phyloP scores from a whole-genome alignment of 306 rosid genomes.

The Hippophae gyantsensis region DNA sequence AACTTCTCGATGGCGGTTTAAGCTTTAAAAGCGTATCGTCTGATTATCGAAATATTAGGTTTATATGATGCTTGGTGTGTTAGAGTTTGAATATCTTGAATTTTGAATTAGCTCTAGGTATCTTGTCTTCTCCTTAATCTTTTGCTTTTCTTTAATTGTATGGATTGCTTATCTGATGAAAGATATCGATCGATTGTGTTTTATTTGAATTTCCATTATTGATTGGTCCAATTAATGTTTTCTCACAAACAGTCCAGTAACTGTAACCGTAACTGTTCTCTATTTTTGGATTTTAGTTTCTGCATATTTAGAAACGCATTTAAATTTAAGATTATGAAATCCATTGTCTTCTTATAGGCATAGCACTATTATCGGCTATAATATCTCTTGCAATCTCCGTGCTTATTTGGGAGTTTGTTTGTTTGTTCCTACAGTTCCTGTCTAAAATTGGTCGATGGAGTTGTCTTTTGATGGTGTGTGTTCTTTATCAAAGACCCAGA shows the following conservation, averaged over 20 bases:
- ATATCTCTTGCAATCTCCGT: constrained; percentile 23
- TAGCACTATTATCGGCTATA: constrained; percentile 8
- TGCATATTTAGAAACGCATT: constrained; percentile 6
- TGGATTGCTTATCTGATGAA: constrained; percentile 20
- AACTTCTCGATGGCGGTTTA: constrained; percentile 7
- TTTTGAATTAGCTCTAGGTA: constrained; percentile 24
- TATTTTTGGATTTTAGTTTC: background rate
- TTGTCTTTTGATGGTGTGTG: constrained; percentile 38
- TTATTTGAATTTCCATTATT: constrained; percentile 24
- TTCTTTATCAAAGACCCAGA: constrained; percentile 40
- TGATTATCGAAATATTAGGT: constrained; percentile 10
- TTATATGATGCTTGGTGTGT: constrained; percentile 11
- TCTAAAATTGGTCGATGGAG: constrained; percentile 41
- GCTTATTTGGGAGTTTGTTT: constrained; percentile 19
- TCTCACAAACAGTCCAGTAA: constrained; percentile 9
- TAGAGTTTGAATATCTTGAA: constrained; percentile 23
- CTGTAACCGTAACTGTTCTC: constrained; percentile 3
- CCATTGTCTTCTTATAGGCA: constrained; percentile 14
- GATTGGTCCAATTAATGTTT: constrained; percentile 23
- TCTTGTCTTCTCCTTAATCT: constrained; percentile 21
- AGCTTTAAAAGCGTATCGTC: constrained; percentile 12
- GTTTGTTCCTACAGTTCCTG: constrained; percentile 25
- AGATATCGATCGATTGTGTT: constrained; percentile 18
- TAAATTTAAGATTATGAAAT: constrained; percentile 26
- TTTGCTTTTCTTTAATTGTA: constrained; percentile 27